A percentile compares a stretch with the other conserved stretches of the same genome.
Evolutionary conservation across 2,329 filamentous ascomycete genomes (phyloP).

Genomic region (Elsinoe fawcettii): DNA sequence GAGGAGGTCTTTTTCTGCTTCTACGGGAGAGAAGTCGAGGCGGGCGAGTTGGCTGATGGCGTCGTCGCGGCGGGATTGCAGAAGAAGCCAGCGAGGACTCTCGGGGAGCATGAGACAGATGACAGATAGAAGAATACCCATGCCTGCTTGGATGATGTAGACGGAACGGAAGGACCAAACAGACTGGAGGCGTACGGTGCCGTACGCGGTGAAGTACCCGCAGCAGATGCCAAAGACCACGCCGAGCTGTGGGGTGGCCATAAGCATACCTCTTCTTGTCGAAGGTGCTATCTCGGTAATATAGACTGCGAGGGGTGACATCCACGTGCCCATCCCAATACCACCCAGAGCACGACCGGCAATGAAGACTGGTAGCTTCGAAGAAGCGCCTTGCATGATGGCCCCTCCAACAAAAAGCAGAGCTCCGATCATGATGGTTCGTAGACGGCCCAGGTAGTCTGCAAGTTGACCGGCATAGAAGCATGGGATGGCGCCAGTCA

Average conservation of each 20-base stretch:
- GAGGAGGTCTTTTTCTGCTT: constrained; percentile 44
- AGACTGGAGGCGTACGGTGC: constrained; percentile 39
- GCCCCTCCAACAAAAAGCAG: constrained; percentile 49
- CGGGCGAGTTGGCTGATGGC: constrained; percentile 38
- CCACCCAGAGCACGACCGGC: constrained; percentile 50
- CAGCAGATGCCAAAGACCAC: constrained; percentile 42
- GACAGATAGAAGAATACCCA: constrained; percentile 36
- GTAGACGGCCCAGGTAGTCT: constrained; percentile 46
- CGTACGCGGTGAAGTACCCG: constrained; percentile 56
- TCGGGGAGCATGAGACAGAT: constrained; percentile 42
- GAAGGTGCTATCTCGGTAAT: constrained; percentile 52
- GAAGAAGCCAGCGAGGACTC: constrained; percentile 52
- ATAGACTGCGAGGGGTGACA: constrained; percentile 52
- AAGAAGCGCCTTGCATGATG: constrained; percentile 44
- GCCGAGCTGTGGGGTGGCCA: constrained; percentile 20
- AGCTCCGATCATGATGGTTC: constrained; percentile 43
- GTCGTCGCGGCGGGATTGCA: constrained; percentile 40
- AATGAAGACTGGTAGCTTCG: constrained; percentile 46
- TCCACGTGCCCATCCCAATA: constrained; percentile 51
- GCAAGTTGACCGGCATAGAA: constrained; percentile 52
- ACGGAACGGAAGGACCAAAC: constrained; percentile 51
- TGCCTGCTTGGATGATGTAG: constrained; percentile 41
- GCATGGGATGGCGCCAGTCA: constrained; percentile 48
- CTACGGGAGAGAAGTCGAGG: constrained; percentile 33
- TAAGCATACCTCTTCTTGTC: constrained; percentile 36